A percentile compares a stretch with the other conserved stretches of the same genome.
Conservation (phyloP, 805 yeast species). For the Tetrapisispora arboricola region DNA sequence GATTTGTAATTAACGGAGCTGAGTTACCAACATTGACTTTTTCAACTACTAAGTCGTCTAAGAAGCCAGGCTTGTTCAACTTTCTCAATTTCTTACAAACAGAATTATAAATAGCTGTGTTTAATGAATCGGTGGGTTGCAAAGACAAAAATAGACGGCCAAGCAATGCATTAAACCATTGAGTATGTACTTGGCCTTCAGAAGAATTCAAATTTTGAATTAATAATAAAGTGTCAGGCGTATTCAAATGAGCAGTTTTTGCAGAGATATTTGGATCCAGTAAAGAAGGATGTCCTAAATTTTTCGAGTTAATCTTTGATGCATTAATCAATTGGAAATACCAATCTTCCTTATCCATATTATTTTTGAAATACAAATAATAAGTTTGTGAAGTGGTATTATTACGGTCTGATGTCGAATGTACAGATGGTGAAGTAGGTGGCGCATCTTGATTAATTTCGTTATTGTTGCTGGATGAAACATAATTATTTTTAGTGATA, state of each 20-base stretch:
- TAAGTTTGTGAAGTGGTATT: slow-evolving; percentile 22
- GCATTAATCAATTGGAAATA: slow-evolving; percentile 79
- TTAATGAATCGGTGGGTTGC: slow-evolving; percentile 60
- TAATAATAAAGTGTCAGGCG: slow-evolving; percentile 60
- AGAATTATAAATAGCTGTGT: slow-evolving; percentile 44
- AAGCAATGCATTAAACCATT: slow-evolving; percentile 82
- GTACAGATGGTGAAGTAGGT: neutral
- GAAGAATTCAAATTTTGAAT: slow-evolving; percentile 72
- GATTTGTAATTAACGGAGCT: slow-evolving; percentile 72
- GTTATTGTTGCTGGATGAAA: neutral
- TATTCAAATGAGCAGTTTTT: slow-evolving; percentile 57
- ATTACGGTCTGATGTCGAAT: neutral
- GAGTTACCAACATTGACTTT: slow-evolving; percentile 66
- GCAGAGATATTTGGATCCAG: slow-evolving; percentile 57
- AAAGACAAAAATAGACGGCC: slow-evolving; percentile 75
- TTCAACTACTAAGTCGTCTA: slow-evolving; percentile 71
- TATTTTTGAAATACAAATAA: slow-evolving; percentile 66
- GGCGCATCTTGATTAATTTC: neutral
- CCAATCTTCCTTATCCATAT: slow-evolving; percentile 85
- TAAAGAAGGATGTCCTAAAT: slow-evolving; percentile 19
- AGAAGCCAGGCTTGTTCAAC: slow-evolving; percentile 76
- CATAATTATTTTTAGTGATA: neutral
- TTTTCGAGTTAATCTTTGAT: slow-evolving; percentile 35
- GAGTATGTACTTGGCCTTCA: slow-evolving; percentile 71
- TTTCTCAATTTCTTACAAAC: slow-evolving; percentile 65